Evolutionary conservation across 257 asterid genomes (phyloP).

Genomic region (Solanum paucissectum): DNA sequence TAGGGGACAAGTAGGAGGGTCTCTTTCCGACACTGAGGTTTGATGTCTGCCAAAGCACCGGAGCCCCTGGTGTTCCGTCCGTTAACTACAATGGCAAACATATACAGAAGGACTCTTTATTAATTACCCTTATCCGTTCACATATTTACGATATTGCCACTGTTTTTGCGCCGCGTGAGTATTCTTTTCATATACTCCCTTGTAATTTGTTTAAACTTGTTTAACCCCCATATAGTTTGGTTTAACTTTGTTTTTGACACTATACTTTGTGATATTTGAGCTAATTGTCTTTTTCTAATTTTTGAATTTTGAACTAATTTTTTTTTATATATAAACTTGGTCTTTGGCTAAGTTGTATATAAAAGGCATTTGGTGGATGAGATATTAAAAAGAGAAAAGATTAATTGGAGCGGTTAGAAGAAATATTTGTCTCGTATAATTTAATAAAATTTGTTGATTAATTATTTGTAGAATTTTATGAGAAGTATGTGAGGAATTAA

Average conservation of each 20-base stretch:
- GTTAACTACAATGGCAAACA: slow-evolving; percentile 13
- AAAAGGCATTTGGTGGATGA: not conserved
- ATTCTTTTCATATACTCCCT: not conserved
- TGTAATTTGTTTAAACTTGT: not conserved
- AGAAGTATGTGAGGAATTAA: not conserved
- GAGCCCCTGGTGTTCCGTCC: slow-evolving; percentile 41
- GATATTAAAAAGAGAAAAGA: not conserved
- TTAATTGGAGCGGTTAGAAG: not conserved
- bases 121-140: not conserved
- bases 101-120: not conserved
- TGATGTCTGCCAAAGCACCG: slow-evolving; percentile 19
- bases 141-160: slow-evolving; percentile 19
- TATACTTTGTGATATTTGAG: not conserved
- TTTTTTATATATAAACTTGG: not conserved
- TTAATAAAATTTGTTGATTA: not conserved
- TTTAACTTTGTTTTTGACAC: not conserved
- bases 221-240: not conserved
- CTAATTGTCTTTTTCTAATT: not conserved
- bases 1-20: not conserved
- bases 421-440: not conserved
- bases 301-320: not conserved
- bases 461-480: not conserved
- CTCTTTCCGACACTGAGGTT: slow-evolving; percentile 18
- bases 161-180: not conserved
- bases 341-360: not conserved